Conservation (phyloP, 2,329 filamentous ascomycete genomes). For the Diaporthe citrichinensis region DNA sequence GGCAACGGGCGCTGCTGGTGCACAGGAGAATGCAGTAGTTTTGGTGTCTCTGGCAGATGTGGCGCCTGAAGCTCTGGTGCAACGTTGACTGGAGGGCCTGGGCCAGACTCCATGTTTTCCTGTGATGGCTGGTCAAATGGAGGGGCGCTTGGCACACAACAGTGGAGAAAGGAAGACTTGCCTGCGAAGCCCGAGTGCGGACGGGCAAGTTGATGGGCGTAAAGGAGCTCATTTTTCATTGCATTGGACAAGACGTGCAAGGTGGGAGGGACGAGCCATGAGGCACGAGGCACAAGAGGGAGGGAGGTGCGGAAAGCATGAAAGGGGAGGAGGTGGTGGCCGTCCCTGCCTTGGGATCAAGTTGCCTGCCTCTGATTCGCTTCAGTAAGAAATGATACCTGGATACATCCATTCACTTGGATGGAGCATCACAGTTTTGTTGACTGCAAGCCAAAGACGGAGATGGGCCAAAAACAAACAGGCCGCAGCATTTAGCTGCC, state of each 20-base stretch:
- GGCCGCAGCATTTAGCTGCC: background rate
- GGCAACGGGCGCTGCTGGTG: background rate
- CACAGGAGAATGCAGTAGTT: background rate
- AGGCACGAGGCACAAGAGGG: background rate
- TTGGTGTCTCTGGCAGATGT: too few species aligned
- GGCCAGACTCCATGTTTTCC: slow-evolving; percentile 1
- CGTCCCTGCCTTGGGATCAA: background rate
- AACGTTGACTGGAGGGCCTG: background rate
- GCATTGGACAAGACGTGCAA: background rate
- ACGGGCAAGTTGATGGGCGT: slow-evolving; percentile 5
- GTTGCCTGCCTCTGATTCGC: background rate
- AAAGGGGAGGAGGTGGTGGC: background rate
- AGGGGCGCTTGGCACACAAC: background rate
- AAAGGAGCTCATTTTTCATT: background rate
- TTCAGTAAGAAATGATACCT: background rate
- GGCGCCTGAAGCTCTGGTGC: background rate
- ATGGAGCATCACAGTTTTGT: background rate
- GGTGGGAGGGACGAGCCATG: too few species aligned
- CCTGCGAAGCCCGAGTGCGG: background rate
- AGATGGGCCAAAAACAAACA: background rate
- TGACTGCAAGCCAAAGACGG: too few species aligned
- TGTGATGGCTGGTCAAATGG: background rate
- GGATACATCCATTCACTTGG: background rate
- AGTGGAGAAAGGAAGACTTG: background rate
- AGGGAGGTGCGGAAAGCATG: background rate